Base-by-base conservation (phyloP, 305 asterid genomes). In the Fraxinus sp. region DNA sequence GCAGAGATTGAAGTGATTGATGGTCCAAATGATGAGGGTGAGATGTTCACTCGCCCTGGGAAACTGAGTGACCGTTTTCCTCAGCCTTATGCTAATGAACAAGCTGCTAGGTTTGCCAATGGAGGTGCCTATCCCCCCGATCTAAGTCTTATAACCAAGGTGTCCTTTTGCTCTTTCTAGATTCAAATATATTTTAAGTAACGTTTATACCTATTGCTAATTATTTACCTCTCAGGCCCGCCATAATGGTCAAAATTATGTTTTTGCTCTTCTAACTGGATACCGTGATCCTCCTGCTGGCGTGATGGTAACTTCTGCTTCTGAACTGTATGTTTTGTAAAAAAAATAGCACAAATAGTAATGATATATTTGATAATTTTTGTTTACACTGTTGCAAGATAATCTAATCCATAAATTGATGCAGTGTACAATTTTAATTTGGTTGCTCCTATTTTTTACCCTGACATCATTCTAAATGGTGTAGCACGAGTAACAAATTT, bases 101-200 rank as follows among this genome's bases (percentile, higher is more conserved):
- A 91, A 72, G 98, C 98, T 33, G 97, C 98, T 72, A 91, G 98
- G 83, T 94, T 90, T 88, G 98, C 98, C 39, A 94, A 94, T 89
- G 97, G 97, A 86, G 98, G 98, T 77, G 98, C 97, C 81, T 94
- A 94, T 79, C 97, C 98, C 76, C 98, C 98, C 13, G 98, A 94
- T 89, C 85, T 94, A 86, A 94, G 98, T 90, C 96, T 94, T 80
- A 91, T 94, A 81, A 94, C 97, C 55, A 94, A 94, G 90, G 98
- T 90, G 85, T 24, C 82, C 36, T 20, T 16, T 55, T 55, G 10
- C 76, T 79, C 75, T 62, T 83, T 76, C 76, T 37, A 52, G 55
- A 46, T 80, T 59, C 14, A 5, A 18, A 16, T 55, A 16, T 22
- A 4, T 57, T 20, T 30, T 62, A 24, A 28, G 8, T 30, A 52